phyloP scores from a whole-genome alignment of 495 filamentous ascomycete species.

The Penicillium simplicissimum region DNA sequence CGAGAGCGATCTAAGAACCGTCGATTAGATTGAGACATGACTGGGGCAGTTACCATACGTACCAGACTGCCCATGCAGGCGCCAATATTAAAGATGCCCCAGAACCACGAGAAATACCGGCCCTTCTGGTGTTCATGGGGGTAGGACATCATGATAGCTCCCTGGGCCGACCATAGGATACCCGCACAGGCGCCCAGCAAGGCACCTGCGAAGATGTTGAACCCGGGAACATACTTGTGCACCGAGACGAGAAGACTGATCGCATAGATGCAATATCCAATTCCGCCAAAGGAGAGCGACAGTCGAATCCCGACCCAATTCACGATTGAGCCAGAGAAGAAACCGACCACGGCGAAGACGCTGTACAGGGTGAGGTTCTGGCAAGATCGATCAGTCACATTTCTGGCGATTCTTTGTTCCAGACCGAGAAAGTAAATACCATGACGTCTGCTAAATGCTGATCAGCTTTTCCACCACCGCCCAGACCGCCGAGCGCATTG shows the following conservation, averaged over 20 bases:
- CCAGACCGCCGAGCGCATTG: neutral
- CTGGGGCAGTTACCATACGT: neutral
- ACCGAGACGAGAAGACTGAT: conserved; percentile 56
- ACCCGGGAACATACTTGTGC: conserved; percentile 65
- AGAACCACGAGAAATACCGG: conserved; percentile 48
- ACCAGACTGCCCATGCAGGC: neutral
- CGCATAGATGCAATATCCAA: conserved; percentile 45
- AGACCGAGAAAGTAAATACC: neutral
- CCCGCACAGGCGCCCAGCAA: conserved; percentile 46
- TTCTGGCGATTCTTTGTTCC: neutral
- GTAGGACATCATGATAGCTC: conserved; percentile 53
- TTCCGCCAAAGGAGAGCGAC: conserved; percentile 40
- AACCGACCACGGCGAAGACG: neutral
- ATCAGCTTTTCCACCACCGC: neutral
- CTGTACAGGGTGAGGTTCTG: neutral
- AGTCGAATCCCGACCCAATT: neutral
- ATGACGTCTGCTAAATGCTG: neutral
- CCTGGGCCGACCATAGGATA: conserved; percentile 50
- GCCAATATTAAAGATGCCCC: conserved; percentile 36
- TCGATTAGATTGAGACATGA: neutral
- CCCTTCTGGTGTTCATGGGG: conserved; percentile 44
- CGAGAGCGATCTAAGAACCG: neutral
- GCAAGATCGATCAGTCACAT: neutral
- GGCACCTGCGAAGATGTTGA: conserved; percentile 63
- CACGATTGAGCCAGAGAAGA: neutral